These are phyloP conservation scores for Chrysanthemum lavandulifolium DNA, from an alignment of 129 eudicot species.

Conservation along the genomic window DNA sequence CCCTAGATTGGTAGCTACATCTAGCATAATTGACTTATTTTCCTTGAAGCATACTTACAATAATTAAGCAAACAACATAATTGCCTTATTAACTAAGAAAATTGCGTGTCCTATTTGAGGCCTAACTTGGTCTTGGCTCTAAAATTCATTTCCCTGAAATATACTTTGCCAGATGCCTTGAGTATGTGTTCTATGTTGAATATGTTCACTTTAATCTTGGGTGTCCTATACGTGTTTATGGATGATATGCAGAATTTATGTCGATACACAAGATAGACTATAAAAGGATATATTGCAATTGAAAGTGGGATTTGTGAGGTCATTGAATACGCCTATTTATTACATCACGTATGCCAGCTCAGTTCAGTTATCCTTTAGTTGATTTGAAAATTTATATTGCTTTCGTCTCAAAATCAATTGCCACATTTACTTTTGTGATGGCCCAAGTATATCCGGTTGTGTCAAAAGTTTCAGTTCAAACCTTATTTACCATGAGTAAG, in stretches of 20 bases:
- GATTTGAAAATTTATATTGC: neutral
- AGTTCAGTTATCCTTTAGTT: neutral
- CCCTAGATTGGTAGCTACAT: no score
- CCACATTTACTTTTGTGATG: neutral
- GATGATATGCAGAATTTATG: slow-evolving; percentile 3
- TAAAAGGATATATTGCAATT: neutral
- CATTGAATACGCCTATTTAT: no score
- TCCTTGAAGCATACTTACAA: no score
- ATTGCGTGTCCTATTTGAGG: neutral
- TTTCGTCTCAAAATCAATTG: neutral
- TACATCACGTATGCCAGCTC: no score
- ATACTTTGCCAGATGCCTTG: neutral
- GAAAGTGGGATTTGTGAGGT: no score
- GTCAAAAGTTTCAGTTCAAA: neutral
- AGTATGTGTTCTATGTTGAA: neutral
- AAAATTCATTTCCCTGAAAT: neutral
- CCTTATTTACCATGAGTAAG: neutral
- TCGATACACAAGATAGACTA: neutral
- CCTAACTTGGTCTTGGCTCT: neutral
- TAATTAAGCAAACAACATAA: neutral
- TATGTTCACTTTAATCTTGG: neutral
- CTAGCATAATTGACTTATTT: no score
- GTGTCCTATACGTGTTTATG: neutral
- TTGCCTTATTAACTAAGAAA: neutral
- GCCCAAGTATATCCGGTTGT: neutral